Evolutionary conservation across 163 green algal species (phyloP), one percentile per base, ranked within the genome.

Genomic region (Scenedesmus sp.): DNA sequence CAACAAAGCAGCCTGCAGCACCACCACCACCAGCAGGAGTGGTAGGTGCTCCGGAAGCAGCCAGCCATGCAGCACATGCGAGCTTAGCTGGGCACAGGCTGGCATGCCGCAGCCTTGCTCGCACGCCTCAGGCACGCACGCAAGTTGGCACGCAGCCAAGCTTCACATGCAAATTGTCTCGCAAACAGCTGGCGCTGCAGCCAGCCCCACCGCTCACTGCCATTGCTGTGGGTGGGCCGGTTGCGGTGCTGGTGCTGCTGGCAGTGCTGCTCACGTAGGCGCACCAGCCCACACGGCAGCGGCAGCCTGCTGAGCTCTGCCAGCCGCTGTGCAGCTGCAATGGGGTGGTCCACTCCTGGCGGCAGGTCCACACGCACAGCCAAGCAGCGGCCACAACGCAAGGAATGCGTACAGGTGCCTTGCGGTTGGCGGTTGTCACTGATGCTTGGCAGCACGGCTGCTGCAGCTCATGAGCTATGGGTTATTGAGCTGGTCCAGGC

Each of bases 201-300:
- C 30, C 42, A 43, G 46, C 46, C 7, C 46, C 78, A n/a, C n/a
- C n/a, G n/a, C n/a, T n/a, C n/a, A n/a, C n/a, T n/a, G n/a, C n/a
- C n/a, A n/a, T n/a, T n/a, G n/a, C n/a, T n/a, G n/a, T n/a, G n/a
- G n/a, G n/a, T n/a, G n/a, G n/a, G 22, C 44, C 80, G 26, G 80
- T 24, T 68, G 80, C 15, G 1, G 26, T 68, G 3, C 80, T 68
- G 6, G 26, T 42, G 44, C 37, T 80, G 15, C 59, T 35, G 40
- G 1, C 44, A 20, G 3, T n/a, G n/a, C n/a, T n/a, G 53, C 95
- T 92, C 91, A 97, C 96, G 96, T 96, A 76, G 96, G 96, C 91
- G 85, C 42, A 98, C 95, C 26, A 95, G 92, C 30, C 96, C 96
- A 15, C 95, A 89, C 15, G 93, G 94, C 35, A 97, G 91, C 2